Base-by-base conservation (phyloP, 495 filamentous ascomycete genomes). In the Massariosphaeria phaeospora region DNA sequence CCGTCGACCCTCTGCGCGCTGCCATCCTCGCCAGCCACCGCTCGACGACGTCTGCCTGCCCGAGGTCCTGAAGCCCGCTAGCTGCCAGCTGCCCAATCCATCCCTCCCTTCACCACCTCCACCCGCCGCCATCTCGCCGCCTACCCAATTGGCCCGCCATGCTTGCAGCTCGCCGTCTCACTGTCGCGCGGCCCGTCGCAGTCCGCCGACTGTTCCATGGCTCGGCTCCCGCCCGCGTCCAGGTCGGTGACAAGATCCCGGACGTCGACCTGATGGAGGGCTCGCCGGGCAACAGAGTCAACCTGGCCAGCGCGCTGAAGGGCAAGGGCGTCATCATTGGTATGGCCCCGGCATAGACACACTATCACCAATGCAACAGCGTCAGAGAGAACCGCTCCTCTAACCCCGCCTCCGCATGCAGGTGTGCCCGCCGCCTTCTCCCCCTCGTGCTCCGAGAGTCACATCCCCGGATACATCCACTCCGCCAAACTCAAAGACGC, bases 381-480 rank as follows among this genome's bases (percentile, higher is more conserved):
- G 27, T 21, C n/a, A 36, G 7, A n/a, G n/a, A 23, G 36, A 31
- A 47, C 25, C n/a, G 17, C 5, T 25, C 33, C 40, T 0, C 18
- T 33, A 18, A 30, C 42, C 40, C 5, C 31, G n/a, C 30, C 2
- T 12, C 11, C 39, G 29, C 50, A 17, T 39, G 7, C 55, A 63
- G 61, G 91, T 41, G 88, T 94, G 33, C 93, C 93, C 0, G 93
- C 88, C 10, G 93, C 90, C 15, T 96, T 89, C 74, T 87, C 80
- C 57, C 88, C 86, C 17, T 76, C 82, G 0, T 96, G 91, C 79
- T 91, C 86, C 18, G 74, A 79, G 54, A 81, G 74, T 45, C 89
- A 95, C 64, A 75, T 94, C 40, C 89, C 88, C 3, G 83, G 88
- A 26, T 97, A 88, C 67, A 83, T 94, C 69, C 81, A 81, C 61